Evolutionary conservation across 805 yeast species (phyloP), one percentile per base, ranked within the genome.

Genomic region (Suhomyces sp.): DNA sequence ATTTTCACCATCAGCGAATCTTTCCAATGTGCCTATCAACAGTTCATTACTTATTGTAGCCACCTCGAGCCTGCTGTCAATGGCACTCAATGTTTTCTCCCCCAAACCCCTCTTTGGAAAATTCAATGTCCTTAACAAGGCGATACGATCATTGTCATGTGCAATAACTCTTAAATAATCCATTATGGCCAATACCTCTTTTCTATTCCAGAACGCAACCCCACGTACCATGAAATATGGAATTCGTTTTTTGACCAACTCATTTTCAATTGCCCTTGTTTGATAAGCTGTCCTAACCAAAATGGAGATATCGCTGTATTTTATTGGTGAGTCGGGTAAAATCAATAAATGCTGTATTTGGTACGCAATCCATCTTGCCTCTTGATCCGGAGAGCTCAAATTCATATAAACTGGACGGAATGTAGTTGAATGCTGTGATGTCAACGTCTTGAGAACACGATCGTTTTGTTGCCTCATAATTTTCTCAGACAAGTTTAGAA

Each of bases 171-270:
- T 70, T 18, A 91, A 51, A 44, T 80, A 78, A 50, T 82, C 84
- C 27, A 88, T 41, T 38, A 85, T 68, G 0, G 76, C 59, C 15
- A 68, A 65, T 11, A 87, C 79, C 49, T 86, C 95, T 37, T 74
- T 76, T 25, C 82, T 58, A 25, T 83, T 87, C 91, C 95, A 86
- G 49, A 88, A 85, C 1, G 88, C 81, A 28, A 68, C 68, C 0
- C 96, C 96, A 34, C 81, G 80, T 0, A 83, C 68, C 39, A 88
- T 72, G 6, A 62, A 59, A 48, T 85, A 84, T 0, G 93, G 88
- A 2, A 88, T 71, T 4, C 73, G 63, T 2, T 58, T 54, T 31
- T 61, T 68, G 1, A 76, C 65, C 16, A 91, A 60, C 13, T 77
- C 83, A 20, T 71, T 72, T 51, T 88, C 96, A 6, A 88, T 62